Evolutionary conservation across 257 asterid genomes (phyloP).

Genomic region (Anisodus acutangulus): DNA sequence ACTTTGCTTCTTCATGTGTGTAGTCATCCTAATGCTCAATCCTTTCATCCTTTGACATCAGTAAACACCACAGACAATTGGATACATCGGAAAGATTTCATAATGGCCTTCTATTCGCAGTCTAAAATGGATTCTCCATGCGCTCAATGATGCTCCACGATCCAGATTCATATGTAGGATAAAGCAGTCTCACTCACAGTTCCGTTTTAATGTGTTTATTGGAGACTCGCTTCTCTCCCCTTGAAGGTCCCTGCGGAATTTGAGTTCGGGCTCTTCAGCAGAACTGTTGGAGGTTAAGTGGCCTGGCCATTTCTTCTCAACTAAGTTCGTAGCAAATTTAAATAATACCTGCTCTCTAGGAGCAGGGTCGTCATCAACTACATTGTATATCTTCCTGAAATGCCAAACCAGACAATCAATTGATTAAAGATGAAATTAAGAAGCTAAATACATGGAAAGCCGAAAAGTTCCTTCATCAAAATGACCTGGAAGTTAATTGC

Average conservation of each 20-base stretch:
- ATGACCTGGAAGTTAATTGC: not conserved
- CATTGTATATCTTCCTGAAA: conserved; percentile 66
- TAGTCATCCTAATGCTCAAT: not conserved
- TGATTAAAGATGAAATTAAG: not conserved
- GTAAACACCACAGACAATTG: not conserved
- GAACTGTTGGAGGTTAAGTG: conserved; percentile 29
- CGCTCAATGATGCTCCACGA: conserved; percentile 58
- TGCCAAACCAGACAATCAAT: conserved; percentile 17
- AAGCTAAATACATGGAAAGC: not conserved
- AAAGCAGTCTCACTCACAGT: conserved; percentile 63
- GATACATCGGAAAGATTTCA: not conserved
- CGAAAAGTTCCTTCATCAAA: not conserved
- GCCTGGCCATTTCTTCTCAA: conserved; percentile 62
- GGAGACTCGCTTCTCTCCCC: conserved; percentile 81
- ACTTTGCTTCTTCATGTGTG: not conserved
- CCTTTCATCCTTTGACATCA: not conserved
- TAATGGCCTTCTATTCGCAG: not conserved
- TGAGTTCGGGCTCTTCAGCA: conserved; percentile 41
- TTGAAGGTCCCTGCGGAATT: conserved; percentile 32
- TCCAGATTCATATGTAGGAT: conserved; percentile 79
- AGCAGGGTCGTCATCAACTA: conserved; percentile 90
- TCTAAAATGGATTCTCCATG: conserved; percentile 33
- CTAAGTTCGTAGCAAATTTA: conserved; percentile 62
- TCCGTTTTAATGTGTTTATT: conserved; percentile 76
- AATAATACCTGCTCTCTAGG: conserved; percentile 77